Percentiles rank a stretch among this genome's conserved stretches.
These are phyloP conservation scores for Oehlia diaphana DNA, from an alignment of 192 early-diverging fungal genomes.

Conservation along the genomic window DNA sequence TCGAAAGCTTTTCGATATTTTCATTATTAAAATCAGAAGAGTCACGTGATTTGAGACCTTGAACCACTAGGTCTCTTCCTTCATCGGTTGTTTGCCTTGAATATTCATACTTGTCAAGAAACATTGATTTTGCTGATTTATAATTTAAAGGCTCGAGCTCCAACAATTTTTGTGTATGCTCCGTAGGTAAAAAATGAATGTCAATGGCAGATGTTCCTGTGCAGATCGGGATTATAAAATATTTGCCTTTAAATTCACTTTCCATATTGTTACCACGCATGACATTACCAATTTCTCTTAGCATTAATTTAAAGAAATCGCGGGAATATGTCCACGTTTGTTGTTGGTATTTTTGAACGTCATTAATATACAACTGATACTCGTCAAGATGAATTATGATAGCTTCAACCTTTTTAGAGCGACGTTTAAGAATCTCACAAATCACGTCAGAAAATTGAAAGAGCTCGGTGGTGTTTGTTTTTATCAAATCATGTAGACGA, in stretches of 20 bases:
- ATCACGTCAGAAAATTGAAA: too few species aligned
- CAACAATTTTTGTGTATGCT: neutral
- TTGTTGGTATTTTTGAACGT: slow-evolving; percentile 8
- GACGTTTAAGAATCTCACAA: too few species aligned
- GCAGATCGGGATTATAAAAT: slow-evolving; percentile 24
- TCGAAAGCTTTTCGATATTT: slow-evolving; percentile 20
- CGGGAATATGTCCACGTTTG: neutral
- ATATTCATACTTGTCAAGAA: slow-evolving; percentile 26
- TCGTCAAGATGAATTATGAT: slow-evolving; percentile 22
- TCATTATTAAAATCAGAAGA: slow-evolving; percentile 24
- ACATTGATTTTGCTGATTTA: slow-evolving; percentile 24
- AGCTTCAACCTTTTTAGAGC: neutral
- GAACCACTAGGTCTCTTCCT: slow-evolving; percentile 12
- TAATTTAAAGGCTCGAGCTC: slow-evolving; percentile 18
- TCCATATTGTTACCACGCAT: slow-evolving; percentile 7
- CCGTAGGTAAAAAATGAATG: slow-evolving; percentile 15
- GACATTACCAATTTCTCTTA: slow-evolving; percentile 17
- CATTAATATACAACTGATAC: slow-evolving; percentile 24
- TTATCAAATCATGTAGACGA: too few species aligned
- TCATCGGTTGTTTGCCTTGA: slow-evolving; percentile 19
- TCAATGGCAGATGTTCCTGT: slow-evolving; percentile 23
- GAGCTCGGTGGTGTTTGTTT: too few species aligned
- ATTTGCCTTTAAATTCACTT: neutral
- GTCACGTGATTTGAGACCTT: slow-evolving; percentile 19
- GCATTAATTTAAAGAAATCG: slow-evolving; percentile 6